A percentile compares a stretch with the other conserved stretches of the same genome.
These are phyloP conservation scores for Capniomyces stellatus DNA, from an alignment of 371 early-diverging fungal genomes.

Conservation along the genomic window DNA sequence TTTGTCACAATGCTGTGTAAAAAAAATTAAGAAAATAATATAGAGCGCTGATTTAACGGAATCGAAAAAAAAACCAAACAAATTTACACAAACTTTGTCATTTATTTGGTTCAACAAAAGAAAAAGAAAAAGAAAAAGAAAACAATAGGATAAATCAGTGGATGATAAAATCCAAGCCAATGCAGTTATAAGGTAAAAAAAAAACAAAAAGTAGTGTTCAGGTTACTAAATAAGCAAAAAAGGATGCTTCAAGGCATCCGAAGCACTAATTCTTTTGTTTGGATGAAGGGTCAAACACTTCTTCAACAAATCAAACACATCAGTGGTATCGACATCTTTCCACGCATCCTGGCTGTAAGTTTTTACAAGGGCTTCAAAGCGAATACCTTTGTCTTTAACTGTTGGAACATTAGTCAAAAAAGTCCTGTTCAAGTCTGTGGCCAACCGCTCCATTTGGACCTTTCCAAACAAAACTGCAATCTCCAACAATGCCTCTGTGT, in stretches of 20 bases:
- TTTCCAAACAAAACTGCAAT: slow-evolving; percentile 76
- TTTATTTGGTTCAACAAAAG: no score
- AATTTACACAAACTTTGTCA: no score
- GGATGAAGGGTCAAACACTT: slow-evolving; percentile 29
- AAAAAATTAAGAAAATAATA: no score
- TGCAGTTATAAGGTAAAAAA: no score
- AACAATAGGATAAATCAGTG: no score
- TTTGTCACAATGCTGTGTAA: no score
- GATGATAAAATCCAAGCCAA: no score
- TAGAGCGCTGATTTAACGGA: no score
- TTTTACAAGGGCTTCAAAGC: slow-evolving; percentile 24
- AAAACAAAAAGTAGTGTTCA: no score
- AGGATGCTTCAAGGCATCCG: slow-evolving; percentile 36
- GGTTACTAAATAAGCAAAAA: slow-evolving; percentile 23
- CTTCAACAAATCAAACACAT: slow-evolving; percentile 27
- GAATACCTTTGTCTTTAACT: slow-evolving; percentile 25
- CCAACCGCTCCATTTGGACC: slow-evolving; percentile 54
- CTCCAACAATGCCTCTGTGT: slow-evolving; percentile 81
- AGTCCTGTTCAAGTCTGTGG: slow-evolving; percentile 34
- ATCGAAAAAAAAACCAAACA: no score
- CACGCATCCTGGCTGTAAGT: slow-evolving; percentile 20
- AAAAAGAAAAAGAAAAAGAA: no score
- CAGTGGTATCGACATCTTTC: slow-evolving; percentile 8
- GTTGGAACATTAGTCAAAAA: slow-evolving; percentile 38
- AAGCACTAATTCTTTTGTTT: slow-evolving; percentile 32